Evolutionary conservation across 164 flowering plant genomes (phyloP).

Genomic region (Brasenia schreberi): DNA sequence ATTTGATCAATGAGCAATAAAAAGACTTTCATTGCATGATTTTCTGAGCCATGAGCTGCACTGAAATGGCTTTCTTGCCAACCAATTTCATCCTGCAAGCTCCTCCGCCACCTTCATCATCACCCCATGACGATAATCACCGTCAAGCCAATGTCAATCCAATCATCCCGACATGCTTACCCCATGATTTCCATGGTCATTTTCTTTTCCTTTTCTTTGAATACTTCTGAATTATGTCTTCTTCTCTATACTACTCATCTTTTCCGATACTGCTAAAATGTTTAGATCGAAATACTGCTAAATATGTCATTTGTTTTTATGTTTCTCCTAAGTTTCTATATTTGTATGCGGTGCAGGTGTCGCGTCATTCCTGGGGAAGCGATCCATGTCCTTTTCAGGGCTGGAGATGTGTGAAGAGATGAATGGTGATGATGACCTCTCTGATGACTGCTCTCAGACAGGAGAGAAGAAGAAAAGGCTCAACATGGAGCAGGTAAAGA

Average conservation of each 20-base stretch:
- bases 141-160: slow-evolving; percentile 41
- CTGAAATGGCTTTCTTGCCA: slow-evolving; percentile 79
- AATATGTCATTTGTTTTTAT: slow-evolving; percentile 3
- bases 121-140: slow-evolving; percentile 23
- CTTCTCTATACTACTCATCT: no score
- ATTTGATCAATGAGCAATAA: slow-evolving; percentile 9
- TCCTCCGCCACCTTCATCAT: no score
- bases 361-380: slow-evolving; percentile 49
- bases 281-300: no score
- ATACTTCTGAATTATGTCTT: no score
- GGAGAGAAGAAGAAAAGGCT: slow-evolving; percentile 79
- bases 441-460: slow-evolving; percentile 43
- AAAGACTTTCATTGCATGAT: slow-evolving; percentile 4
- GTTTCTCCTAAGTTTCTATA: neutral
- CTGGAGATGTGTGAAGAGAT: slow-evolving; percentile 28
- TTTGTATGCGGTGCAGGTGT: slow-evolving; percentile 25
- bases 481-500: slow-evolving; percentile 72
- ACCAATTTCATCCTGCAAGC: slow-evolving; percentile 73
- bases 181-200: slow-evolving; percentile 78
- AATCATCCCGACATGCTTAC: slow-evolving; percentile 42
- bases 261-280: no score
- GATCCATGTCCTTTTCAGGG: slow-evolving; percentile 63
- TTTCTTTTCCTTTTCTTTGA: no score
- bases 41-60: slow-evolving; percentile 18
- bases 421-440: slow-evolving; percentile 33